These are phyloP conservation scores for Clarireedia paspali DNA, from an alignment of 2,329 filamentous ascomycete species.

Conservation along the genomic window DNA sequence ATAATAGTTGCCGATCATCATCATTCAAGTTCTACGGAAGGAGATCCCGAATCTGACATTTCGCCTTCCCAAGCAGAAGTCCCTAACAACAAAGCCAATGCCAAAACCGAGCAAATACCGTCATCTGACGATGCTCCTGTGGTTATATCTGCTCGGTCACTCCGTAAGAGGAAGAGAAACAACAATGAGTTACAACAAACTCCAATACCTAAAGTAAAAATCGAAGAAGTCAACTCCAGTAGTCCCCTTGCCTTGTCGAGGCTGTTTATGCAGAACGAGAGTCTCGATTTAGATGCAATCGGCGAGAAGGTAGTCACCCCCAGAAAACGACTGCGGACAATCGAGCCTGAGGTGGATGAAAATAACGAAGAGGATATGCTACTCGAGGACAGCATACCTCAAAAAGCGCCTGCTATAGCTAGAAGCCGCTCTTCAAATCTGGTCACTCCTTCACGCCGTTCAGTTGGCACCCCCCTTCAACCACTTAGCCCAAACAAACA, in stretches of 20 bases:
- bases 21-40: slow-evolving; percentile 25
- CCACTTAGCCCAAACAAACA: slow-evolving; percentile 23
- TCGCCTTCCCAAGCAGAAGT: not conserved
- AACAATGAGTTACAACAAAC: slow-evolving; percentile 7
- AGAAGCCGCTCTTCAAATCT: not conserved
- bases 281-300: slow-evolving; percentile 31
- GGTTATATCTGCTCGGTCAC: slow-evolving; percentile 18
- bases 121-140: slow-evolving; percentile 18
- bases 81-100: not conserved
- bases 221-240: slow-evolving; percentile 21
- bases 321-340: slow-evolving; percentile 22
- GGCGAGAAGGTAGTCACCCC: slow-evolving; percentile 29
- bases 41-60: slow-evolving; percentile 10
- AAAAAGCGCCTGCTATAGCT: not conserved
- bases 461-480: slow-evolving; percentile 16
- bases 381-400: not conserved
- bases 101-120: not conserved
- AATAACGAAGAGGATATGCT: not conserved
- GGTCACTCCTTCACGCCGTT: slow-evolving; percentile 6
- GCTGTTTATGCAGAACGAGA: slow-evolving; percentile 20
- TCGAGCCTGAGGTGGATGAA: not conserved
- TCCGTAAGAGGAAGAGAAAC: slow-evolving; percentile 23
- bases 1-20: slow-evolving; percentile 12
- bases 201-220: slow-evolving; percentile 20
- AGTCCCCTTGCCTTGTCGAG: slow-evolving; percentile 23